Conservation (phyloP, 1,284 basidiomycete genomes). For the Rhodotorula sp. region DNA sequence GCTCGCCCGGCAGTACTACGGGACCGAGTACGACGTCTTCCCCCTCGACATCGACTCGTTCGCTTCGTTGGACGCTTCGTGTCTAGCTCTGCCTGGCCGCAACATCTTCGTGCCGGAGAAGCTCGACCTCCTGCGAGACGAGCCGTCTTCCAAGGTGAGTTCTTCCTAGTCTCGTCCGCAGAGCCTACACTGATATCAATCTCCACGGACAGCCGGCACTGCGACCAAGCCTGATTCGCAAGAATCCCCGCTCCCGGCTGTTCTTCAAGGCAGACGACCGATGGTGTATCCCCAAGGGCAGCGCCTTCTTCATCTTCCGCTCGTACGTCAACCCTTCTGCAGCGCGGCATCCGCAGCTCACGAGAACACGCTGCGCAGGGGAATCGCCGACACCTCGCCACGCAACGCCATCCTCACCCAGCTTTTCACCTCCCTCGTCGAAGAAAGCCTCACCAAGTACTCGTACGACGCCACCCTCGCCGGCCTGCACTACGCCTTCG, state of each 20-base stretch:
- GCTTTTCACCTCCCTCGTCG: constrained; percentile 78
- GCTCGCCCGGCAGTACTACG: constrained; percentile 62
- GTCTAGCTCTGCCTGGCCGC: constrained; percentile 69
- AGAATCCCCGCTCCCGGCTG: constrained; percentile 67
- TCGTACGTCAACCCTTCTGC: constrained; percentile 14
- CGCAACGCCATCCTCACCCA: constrained; percentile 53
- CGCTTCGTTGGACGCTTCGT: no score
- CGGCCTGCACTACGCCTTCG: constrained; percentile 74
- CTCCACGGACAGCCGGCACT: constrained; percentile 58
- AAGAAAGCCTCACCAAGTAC: constrained; percentile 83
- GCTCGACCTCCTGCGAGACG: constrained; percentile 72
- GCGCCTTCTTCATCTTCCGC: constrained; percentile 23
- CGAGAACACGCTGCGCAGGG: constrained; percentile 34
- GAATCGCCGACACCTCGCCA: constrained; percentile 47
- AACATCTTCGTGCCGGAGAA: constrained; percentile 86
- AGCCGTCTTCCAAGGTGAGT: constrained; percentile 58
- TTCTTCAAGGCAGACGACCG: constrained; percentile 95
- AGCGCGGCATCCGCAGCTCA: no score
- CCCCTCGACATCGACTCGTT: constrained; percentile 58
- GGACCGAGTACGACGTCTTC: constrained; percentile 68
- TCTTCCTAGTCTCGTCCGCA: neutral
- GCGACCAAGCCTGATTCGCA: constrained; percentile 69
- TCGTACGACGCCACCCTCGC: constrained; percentile 90
- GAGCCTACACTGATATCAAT: neutral
- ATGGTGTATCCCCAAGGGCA: constrained; percentile 72